Evolutionary conservation across 768 basidiomycete genomes (phyloP), one percentile per base, ranked within the genome.

Genomic region (Cytidiella melzeri): DNA sequence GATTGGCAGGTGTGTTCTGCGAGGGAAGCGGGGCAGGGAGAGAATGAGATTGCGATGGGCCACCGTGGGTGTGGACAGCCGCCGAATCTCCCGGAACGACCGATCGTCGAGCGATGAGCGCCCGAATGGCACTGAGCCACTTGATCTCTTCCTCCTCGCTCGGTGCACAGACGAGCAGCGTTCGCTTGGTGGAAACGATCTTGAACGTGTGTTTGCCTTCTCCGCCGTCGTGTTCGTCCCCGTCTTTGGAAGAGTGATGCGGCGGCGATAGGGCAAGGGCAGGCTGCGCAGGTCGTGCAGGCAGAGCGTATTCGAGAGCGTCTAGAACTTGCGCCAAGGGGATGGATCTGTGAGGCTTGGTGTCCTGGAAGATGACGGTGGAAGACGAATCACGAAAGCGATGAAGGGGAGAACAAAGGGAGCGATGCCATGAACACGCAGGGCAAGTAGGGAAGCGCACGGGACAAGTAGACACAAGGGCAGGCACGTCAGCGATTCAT

Each of bases 141-240:
- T 87, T 90, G 65, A 98, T 94, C 69, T 98, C 96, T 58, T 98
- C 95, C 59, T 97, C 96, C 66, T 99, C 96, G 50, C 79, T 85
- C 13, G 96, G 95, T 5, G 96, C 96, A 59, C 93, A 96, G 21
- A 98, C 73, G 46, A 95, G 66, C 51, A 92, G 70, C 15, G 89
- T 87, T 52, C 92, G 81, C 66, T 95, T 93, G 47, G 95, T 93
- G 30, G 93, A 96, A 57, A 98, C 85, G 48, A 98, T 86, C 69
- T 96, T 93, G 81, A 99, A 98, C 45, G 89, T 90, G 63, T 84
- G 77, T 9, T 68, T 65, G 20, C 69, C 67, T 45, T 67, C 69
- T 26, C 69, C 69, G 36, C 75, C 74, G 34, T 76, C 77, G 3
- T 61, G 69, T 15, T 73, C 77, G 4, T 71, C 66, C 37, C 56